Percentiles rank a stretch among this genome's conserved stretches.
These are phyloP conservation scores for Pilaira anomala DNA, from an alignment of 192 early-diverging fungal genomes.

Conservation along the genomic window DNA sequence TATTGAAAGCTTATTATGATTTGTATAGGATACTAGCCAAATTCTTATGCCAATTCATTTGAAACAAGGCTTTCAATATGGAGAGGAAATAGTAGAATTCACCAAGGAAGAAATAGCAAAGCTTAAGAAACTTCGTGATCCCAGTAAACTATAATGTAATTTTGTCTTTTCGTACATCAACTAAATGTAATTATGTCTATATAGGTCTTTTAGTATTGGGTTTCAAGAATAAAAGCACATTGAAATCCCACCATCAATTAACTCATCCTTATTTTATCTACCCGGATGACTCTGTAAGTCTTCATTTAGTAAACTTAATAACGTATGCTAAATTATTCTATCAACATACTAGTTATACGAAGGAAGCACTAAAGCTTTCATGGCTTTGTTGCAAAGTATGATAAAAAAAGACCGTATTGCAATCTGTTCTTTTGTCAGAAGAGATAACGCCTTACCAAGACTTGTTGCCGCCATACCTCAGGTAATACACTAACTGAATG, in stretches of 20 bases:
- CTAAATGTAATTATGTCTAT: slow-evolving; percentile 1
- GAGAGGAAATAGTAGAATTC: slow-evolving; percentile 66
- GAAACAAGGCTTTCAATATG: slow-evolving; percentile 67
- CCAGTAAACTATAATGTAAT: slow-evolving; percentile 45
- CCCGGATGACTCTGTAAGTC: slow-evolving; percentile 68
- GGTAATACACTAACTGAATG: slow-evolving; percentile 33
- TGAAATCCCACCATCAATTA: slow-evolving; percentile 61
- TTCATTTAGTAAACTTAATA: neutral
- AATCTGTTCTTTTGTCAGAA: slow-evolving; percentile 62
- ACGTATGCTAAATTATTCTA: neutral
- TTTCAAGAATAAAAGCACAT: slow-evolving; percentile 54
- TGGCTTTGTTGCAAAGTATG: slow-evolving; percentile 60
- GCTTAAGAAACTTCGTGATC: slow-evolving; percentile 63
- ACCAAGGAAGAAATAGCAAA: slow-evolving; percentile 63
- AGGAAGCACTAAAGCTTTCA: slow-evolving; percentile 71
- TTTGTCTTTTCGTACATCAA: neutral
- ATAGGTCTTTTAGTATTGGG: slow-evolving; percentile 66
- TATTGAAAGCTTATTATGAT: neutral
- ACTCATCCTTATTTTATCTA: slow-evolving; percentile 65
- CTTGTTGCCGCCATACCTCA: slow-evolving; percentile 71
- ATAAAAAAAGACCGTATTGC: slow-evolving; percentile 56
- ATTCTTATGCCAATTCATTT: slow-evolving; percentile 52
- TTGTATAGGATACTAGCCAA: slow-evolving; percentile 48
- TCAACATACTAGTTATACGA: slow-evolving; percentile 43
- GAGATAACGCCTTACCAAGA: slow-evolving; percentile 46